Evolutionary conservation across 2,329 filamentous ascomycete species (phyloP), one percentile per base, ranked within the genome.

Genomic region (Pseudogymnoascus sp.): DNA sequence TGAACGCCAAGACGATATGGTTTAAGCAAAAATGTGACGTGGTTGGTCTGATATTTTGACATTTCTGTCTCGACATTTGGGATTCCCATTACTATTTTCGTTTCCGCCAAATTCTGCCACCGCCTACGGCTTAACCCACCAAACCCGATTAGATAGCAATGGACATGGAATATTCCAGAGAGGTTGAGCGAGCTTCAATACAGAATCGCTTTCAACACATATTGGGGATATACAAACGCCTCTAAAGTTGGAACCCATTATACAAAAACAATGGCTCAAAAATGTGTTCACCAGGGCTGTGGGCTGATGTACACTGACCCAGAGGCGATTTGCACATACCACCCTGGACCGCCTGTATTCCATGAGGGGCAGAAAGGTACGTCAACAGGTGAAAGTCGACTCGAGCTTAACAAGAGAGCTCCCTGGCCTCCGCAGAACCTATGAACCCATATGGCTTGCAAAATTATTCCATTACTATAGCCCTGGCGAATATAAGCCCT

Each of bases 281-380:
- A 96, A 80, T 99, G 95, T 76, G 91, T 97, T 64, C 95, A 97
- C 80, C 93, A 96, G 77, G 92, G 93, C 75, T 99, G 95, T 77
- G 91, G 89, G 72, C 97, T 97, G 82, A 77, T 81, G 67, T 97
- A 91, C 77, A 87, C 87, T 59, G 89, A 97, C 75, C 78, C 87
- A 9, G 85, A 91, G 44, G 93, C 96, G 76, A 83, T 87, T 69
- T 99, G 95, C 78, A 79, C 85, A 70, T 97, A 97, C 79, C 95
- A 99, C 78, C 91, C 93, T 46, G 93, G 93, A 63, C 91, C 93
- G 67, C 95, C 95, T 53, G 83, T 95, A 74, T 99, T 99, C 76
- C 95, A 97, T 75, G 95, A 99, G 79, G 95, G 95, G 66, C 93
- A 97, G 78, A 97, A 99, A 87, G 95, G 93, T 96, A 80, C 74